Percentiles rank a stretch among this genome's conserved stretches.
Evolutionary conservation across 306 rosid genomes (phyloP).

Genomic region (Corylus avellana): DNA sequence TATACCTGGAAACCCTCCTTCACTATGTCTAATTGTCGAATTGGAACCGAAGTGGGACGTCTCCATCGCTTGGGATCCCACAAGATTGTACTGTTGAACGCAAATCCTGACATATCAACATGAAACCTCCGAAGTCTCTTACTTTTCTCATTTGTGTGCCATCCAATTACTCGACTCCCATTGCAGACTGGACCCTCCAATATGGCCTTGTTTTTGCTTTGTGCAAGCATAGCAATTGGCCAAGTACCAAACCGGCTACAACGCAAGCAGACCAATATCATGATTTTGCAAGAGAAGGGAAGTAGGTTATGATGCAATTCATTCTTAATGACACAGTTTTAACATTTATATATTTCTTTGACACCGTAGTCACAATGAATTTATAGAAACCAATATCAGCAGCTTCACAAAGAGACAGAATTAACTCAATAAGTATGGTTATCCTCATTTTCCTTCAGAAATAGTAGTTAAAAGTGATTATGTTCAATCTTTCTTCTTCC

Average conservation of each 20-base stretch:
- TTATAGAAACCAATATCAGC: not conserved
- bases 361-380: not conserved
- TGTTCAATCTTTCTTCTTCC: not conserved
- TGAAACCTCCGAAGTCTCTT: conserved; percentile 91
- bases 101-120: conserved; percentile 99
- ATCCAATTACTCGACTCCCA: conserved; percentile 87
- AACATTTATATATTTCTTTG: conserved; percentile 7
- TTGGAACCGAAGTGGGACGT: conserved; percentile 61
- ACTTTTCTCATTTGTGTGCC: conserved; percentile 97
- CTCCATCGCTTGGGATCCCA: conserved; percentile 96
- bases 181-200: conserved; percentile 98
- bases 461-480: not conserved
- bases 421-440: not conserved
- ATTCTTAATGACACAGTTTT: conserved; percentile 6
- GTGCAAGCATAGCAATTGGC: conserved; percentile 98
- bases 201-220: conserved; percentile 92
- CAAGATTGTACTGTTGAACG: conserved; percentile 91
- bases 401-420: not conserved
- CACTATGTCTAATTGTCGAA: conserved; percentile 82
- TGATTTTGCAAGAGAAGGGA: conserved; percentile 11
- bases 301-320: conserved; percentile 14
- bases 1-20: conserved; percentile 97
- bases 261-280: conserved; percentile 34
- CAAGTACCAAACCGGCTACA: conserved; percentile 90
- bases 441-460: not conserved